Conservation (phyloP, 140 eudicot genomes). For the Anethum foeniculum region DNA sequence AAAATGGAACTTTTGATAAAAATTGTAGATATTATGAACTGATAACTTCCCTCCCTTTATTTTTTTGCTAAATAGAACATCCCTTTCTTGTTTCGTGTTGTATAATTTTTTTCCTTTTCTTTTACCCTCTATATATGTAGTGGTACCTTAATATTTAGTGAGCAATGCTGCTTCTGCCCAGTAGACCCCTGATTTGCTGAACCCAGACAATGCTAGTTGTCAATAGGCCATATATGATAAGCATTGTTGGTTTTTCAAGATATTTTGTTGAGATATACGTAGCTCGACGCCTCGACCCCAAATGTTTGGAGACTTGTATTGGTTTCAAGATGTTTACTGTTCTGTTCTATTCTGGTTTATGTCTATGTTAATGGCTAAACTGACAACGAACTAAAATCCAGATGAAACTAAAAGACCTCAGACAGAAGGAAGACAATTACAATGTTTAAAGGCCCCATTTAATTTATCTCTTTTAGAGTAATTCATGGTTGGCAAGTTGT, state of each 20-base stretch:
- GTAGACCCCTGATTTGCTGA: neutral
- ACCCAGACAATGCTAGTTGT: neutral
- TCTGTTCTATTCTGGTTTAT: neutral
- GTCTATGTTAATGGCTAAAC: neutral
- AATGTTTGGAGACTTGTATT: neutral
- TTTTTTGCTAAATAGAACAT: neutral
- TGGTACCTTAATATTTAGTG: slow-evolving; percentile 16
- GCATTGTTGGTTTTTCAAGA: neutral
- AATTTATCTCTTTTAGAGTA: neutral
- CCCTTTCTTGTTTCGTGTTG: neutral
- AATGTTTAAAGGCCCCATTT: neutral
- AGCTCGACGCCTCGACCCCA: neutral
- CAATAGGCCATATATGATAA: neutral
- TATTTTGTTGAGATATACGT: neutral
- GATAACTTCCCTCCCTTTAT: neutral
- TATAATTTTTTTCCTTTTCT: too few species aligned
- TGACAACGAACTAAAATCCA: neutral
- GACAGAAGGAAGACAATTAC: slow-evolving; percentile 3
- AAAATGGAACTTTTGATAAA: neutral
- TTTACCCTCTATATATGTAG: too few species aligned
- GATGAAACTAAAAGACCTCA: neutral
- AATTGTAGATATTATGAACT: neutral
- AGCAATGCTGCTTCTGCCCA: slow-evolving; percentile 13
- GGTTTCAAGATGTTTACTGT: neutral
- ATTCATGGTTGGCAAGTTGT: neutral